A percentile compares a stretch with the other conserved stretches of the same genome.
Evolutionary conservation across 805 yeast species (phyloP).

Genomic region (Alloascoidea hylecoeti): DNA sequence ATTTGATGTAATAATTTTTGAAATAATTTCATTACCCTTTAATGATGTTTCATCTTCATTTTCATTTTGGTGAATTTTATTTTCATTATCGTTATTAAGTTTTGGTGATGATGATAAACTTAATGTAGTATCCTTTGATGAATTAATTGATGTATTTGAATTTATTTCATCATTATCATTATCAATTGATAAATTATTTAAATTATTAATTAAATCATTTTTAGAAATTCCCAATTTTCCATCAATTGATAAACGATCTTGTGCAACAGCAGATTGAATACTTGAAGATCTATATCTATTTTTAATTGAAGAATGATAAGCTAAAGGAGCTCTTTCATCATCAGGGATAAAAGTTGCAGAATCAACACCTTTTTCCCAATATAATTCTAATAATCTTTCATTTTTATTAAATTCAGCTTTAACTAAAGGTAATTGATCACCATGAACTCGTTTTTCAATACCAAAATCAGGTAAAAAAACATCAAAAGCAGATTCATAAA

Average conservation of each 20-base stretch:
- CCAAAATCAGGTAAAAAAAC: conserved; percentile 88
- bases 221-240: conserved; percentile 5
- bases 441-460: conserved; percentile 90
- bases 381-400: conserved; percentile 58
- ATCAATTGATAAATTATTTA: conserved; percentile 4
- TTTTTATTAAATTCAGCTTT: conserved; percentile 84
- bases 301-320: conserved; percentile 39
- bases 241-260: conserved; percentile 21
- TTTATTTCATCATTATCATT: conserved; percentile 3
- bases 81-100: no score
- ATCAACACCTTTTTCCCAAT: conserved; percentile 86
- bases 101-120: no score
- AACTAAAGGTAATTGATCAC: conserved; percentile 85
- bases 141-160: not conserved
- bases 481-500: conserved; percentile 93
- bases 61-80: no score
- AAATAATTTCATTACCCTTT: no score
- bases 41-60: no score
- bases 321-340: conserved; percentile 80
- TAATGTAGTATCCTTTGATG: no score
- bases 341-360: conserved; percentile 83
- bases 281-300: conserved; percentile 44
- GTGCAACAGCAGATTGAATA: conserved; percentile 53
- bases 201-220: conserved; percentile 3
- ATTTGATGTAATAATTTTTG: no score